Evolutionary conservation across 208 protist genomes (phyloP).

Genomic region (Crithidia fasciculata): DNA sequence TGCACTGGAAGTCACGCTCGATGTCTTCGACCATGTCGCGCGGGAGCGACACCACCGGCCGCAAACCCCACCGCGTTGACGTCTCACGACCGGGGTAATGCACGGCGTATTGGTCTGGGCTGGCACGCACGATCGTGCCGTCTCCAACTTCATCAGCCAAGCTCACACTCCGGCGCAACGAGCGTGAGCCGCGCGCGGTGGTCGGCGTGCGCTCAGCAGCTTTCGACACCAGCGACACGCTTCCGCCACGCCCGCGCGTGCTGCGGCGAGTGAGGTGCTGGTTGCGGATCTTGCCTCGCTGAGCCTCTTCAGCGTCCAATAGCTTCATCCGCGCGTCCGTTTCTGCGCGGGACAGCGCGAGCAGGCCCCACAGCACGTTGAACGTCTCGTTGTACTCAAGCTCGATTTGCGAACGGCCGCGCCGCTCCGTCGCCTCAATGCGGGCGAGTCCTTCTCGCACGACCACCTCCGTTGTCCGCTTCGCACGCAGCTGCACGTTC

Average conservation of each 20-base stretch:
- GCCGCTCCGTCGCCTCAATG: constrained; percentile 61
- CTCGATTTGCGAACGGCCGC: constrained; percentile 60
- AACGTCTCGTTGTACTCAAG: constrained; percentile 69
- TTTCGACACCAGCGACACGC: constrained; percentile 54
- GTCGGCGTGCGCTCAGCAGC: constrained; percentile 3
- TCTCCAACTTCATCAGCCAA: constrained; percentile 34
- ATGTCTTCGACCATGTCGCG: constrained; percentile 65
- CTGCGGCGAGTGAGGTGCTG: constrained; percentile 28
- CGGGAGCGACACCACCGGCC: constrained; percentile 75
- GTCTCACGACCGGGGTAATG: constrained; percentile 77
- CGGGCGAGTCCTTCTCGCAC: constrained; percentile 51
- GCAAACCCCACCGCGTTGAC: constrained; percentile 77
- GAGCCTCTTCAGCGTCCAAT: constrained; percentile 40
- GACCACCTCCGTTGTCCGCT: constrained; percentile 44
- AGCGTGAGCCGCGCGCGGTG: constrained; percentile 32
- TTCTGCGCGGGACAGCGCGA: constrained; percentile 49
- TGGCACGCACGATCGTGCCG: constrained; percentile 63
- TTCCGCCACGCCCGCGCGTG: constrained; percentile 45
- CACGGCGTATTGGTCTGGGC: constrained; percentile 77
- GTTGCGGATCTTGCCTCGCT: constrained; percentile 44
- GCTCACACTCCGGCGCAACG: constrained; percentile 56
- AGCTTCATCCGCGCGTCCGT: constrained; percentile 33
- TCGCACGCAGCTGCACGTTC: constrained; percentile 40
- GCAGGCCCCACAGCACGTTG: constrained; percentile 42
- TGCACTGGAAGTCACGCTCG: constrained; percentile 70